Evolutionary conservation across 805 yeast species (phyloP).

Genomic region (Saturnispora silvae): DNA sequence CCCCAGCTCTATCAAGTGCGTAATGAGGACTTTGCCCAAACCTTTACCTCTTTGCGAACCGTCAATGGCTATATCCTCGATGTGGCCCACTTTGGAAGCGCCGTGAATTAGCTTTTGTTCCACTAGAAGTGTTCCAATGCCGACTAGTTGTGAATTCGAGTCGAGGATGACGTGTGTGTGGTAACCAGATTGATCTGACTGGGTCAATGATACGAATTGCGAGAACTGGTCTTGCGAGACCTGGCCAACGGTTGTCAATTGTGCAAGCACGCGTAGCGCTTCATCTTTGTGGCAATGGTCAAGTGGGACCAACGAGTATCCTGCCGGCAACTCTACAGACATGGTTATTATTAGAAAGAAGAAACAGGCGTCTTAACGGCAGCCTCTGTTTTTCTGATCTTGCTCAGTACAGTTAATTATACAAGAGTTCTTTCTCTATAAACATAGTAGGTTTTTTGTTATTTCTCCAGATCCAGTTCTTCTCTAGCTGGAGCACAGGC

Average conservation of each 20-base stretch:
- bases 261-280: slow-evolving; percentile 42
- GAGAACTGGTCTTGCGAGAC: slow-evolving; percentile 42
- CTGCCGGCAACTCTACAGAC: slow-evolving; percentile 3
- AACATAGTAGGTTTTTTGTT: too few relatives aligned
- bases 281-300: not conserved
- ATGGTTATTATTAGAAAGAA: too few relatives aligned
- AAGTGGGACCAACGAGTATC: slow-evolving; percentile 3
- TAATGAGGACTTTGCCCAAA: slow-evolving; percentile 62
- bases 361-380: not conserved
- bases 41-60: slow-evolving; percentile 70
- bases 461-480: too few relatives aligned
- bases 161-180: slow-evolving; percentile 60
- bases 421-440: too few relatives aligned
- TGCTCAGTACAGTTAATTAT: not conserved
- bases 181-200: slow-evolving; percentile 31
- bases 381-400: not conserved
- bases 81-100: slow-evolving; percentile 83
- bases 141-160: slow-evolving; percentile 47
- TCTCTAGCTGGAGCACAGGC: too few relatives aligned
- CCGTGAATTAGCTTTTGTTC: slow-evolving; percentile 79
- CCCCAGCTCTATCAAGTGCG: slow-evolving; percentile 50
- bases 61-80: slow-evolving; percentile 86
- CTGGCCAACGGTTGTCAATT: slow-evolving; percentile 76
- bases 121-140: slow-evolving; percentile 71
- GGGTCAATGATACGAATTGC: slow-evolving; percentile 33